Evolutionary conservation across 192 early-diverging fungal species (phyloP), one percentile per base, ranked within the genome.

Genomic region (Coemansia sp.): DNA sequence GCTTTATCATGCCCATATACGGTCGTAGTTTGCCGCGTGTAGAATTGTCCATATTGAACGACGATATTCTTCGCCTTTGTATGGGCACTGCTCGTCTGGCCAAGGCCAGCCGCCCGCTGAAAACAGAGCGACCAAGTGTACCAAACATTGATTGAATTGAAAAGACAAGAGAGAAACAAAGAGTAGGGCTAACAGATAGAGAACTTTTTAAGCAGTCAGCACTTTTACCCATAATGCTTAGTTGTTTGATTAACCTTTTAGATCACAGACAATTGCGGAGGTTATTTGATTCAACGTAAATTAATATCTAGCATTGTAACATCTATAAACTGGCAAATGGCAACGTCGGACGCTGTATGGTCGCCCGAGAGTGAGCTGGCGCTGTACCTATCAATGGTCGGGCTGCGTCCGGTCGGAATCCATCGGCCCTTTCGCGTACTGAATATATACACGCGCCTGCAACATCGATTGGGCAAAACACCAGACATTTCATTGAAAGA

Each of bases 401-500:
- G 76, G 14, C 60, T 79, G 28, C 71, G 76, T 5, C 76, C 76
- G 15, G 67, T 79, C 42, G 76, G 76, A 10, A 79, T 79, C 15
- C 78, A 81, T 65, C 62, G 55, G 38, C 65, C 71, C 62, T 81
- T 81, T 57, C 78, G 78, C 59, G 22, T 81, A 47, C 22, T 81
- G 11, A 81, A 81, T 26, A 81, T 81, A 17, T 81, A 81, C 50
- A 71, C 59, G 62, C 68, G 78, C 2, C 38, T 81, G n/a, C 53
- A 75, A 5, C 44, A 42, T 28, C 68, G 69, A 26, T 44, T 75
- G 3, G 73, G 73, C 23, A 68, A 68, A n/a, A 22, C 56, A 4
- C 21, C 50, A 21, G 65, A 59, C 11, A 65, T 81, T 14, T 62
- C 68, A 9, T 36, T 68, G 15, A 25, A 34, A 15, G 72, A 81